Percentiles rank a stretch among this genome's conserved stretches.
Evolutionary conservation across 176 grass and related monocot genomes (phyloP).

Genomic region (Typha latifolia): DNA sequence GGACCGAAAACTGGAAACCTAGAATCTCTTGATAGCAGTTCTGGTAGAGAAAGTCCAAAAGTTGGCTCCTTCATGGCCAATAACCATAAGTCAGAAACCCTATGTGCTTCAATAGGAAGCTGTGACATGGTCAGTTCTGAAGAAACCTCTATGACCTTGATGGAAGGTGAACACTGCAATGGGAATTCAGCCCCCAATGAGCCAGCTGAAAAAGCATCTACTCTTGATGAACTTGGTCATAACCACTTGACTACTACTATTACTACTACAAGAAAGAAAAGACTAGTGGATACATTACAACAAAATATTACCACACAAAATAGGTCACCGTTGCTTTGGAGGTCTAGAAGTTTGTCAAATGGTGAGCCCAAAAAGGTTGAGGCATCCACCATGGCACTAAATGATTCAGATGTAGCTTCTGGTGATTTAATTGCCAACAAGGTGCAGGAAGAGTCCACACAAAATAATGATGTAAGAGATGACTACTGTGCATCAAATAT

Average conservation of each 20-base stretch:
- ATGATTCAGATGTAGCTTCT: constrained; percentile 27
- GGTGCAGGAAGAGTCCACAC: constrained; percentile 17
- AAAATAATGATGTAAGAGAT: constrained; percentile 15
- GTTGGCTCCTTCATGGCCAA: constrained; percentile 21
- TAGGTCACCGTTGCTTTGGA: constrained; percentile 20
- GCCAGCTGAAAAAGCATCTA: constrained; percentile 49
- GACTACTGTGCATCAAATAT: constrained; percentile 19
- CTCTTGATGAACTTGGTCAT: constrained; percentile 61
- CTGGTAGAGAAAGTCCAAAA: constrained; percentile 23
- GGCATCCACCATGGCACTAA: constrained; percentile 17
- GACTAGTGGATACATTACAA: constrained; percentile 20
- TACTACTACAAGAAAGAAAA: constrained; percentile 48
- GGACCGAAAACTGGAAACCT: constrained; percentile 25
- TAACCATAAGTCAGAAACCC: constrained; percentile 25
- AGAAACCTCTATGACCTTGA: constrained; percentile 18
- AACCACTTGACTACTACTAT: constrained; percentile 28
- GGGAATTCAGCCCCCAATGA: constrained; percentile 41
- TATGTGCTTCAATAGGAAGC: constrained; percentile 24
- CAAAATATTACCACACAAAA: constrained; percentile 19
- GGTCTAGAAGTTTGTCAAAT: constrained; percentile 34
- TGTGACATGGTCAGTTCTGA: constrained; percentile 20
- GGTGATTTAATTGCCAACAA: constrained; percentile 31
- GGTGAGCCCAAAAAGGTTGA: constrained; percentile 21
- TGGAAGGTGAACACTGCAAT: constrained; percentile 29
- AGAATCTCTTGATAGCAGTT: constrained; percentile 22